Evolutionary conservation across 352 stramenopile species (phyloP).

Genomic region (Pythium myriotylum): DNA sequence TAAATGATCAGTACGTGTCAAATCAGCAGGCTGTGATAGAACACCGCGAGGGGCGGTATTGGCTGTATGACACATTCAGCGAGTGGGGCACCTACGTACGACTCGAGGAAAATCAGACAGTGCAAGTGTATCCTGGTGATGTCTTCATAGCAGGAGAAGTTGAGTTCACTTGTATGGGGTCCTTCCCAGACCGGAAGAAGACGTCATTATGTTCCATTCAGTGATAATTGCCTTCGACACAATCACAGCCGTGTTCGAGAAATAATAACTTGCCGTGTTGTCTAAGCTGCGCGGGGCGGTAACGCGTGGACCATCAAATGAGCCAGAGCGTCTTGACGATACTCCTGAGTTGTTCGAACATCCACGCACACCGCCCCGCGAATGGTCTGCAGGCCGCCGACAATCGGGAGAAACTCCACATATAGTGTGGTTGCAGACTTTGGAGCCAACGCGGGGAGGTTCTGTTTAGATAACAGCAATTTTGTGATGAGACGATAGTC

Average conservation of each 20-base stretch:
- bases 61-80: conserved; percentile 70
- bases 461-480: conserved; percentile 35
- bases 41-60: conserved; percentile 71
- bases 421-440: conserved; percentile 45
- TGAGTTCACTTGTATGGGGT: conserved; percentile 74
- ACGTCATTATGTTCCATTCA: conserved; percentile 55
- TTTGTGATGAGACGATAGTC: not conserved
- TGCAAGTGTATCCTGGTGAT: conserved; percentile 68
- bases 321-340: conserved; percentile 50
- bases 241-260: not conserved
- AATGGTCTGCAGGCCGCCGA: conserved; percentile 68
- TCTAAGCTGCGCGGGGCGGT: conserved; percentile 19
- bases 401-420: conserved; percentile 71
- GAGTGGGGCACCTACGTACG: conserved; percentile 79
- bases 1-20: conserved; percentile 73
- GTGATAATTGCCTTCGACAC: conserved; percentile 12
- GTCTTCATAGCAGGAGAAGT: conserved; percentile 72
- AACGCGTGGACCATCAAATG: conserved; percentile 52
- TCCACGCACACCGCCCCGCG: conserved; percentile 72
- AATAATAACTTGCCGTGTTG: not conserved
- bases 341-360: conserved; percentile 60
- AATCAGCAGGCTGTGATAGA: conserved; percentile 64
- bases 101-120: conserved; percentile 65
- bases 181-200: conserved; percentile 64
- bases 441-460: conserved; percentile 56